Evolutionary conservation across 164 flowering plant genomes (phyloP), one percentile per base, ranked within the genome.

Genomic region (Macadamia tetraphylla): DNA sequence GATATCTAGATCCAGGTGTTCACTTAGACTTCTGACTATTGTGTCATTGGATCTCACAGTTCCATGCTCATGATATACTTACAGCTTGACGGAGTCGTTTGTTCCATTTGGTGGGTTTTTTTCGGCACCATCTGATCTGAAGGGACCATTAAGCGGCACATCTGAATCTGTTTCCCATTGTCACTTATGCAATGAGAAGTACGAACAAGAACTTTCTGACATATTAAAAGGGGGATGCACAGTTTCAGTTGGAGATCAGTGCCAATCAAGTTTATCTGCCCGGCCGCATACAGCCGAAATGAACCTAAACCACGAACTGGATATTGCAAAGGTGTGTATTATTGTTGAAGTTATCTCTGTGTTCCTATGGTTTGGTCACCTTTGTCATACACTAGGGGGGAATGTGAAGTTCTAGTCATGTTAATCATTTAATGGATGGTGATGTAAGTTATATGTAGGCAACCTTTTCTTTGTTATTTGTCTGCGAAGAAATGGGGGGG

Each of bases 51-150:
- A 67, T 79, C 88, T 87, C 74, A 82, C 83, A 75, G 79, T 90
- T 79, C 67, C 64, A 6, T 83, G 73, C 77, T 81, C 80, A 78
- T 81, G 80, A 75, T 79, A 68, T 76, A 71, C 80, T 83, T 88
- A 65, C 96, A 92, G 98, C 80, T 87, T 87, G 83, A 81, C 85
- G 87, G 85, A 85, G 81, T 85, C 92, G 7, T 87, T 87, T 81
- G 86, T 87, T 56, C 92, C 92, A 57, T 81, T 87, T 74, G 92
- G 87, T 49, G 92, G 92, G 23, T 87, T 84, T 74, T 86, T 87
- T 75, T 29, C 88, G 17, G 63, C 76, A 53, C 72, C 82, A 6
- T 67, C 89, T 14, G 82, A 87, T 62, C 57, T 71, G 66, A 76
- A 75, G 65, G 63, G 48, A 65, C 75, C 82, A 58, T 67, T 74